Evolutionary conservation across 2,329 filamentous ascomycete species (phyloP), one percentile per base, ranked within the genome.

Genomic region (Zasmidium angulare): DNA sequence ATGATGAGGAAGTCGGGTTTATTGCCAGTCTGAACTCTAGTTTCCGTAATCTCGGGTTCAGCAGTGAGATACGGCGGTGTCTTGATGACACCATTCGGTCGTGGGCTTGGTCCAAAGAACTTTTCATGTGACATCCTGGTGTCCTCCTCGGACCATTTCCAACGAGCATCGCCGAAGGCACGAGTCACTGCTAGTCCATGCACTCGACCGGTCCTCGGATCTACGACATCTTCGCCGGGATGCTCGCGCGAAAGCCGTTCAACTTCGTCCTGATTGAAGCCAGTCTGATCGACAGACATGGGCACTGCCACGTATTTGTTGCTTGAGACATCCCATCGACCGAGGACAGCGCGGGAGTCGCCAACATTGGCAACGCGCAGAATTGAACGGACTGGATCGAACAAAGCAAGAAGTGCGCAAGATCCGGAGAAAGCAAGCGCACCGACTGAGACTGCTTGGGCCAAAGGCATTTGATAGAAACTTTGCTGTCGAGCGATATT

Each of bases 31-130:
- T 81, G 73, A 4, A 89, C 74, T 29, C 75, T 73, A 0, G 80
- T 83, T 2, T 82, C 85, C 1, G 81, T 86, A 23, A 90, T 77
- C 29, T 86, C 85, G 0, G 88, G 88, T 67, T 86, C 81, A 0
- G 87, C 87, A 0, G 84, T 89, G 65, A 90, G 73, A 20, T 90
- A 90, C 0, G 88, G 88, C 2, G 86, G 87, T 0, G 85, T 83
- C 53, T 77, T 71, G 68, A 65, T 67, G 58, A 64, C 72, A 17
- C 66, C 71, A 14, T 77, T 74, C 1, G 82, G 80, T 0, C 78
- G 73, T 0, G 78, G 78, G 1, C 59, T 48, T n/a, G 79, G 78
- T 49, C 81, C 83, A 69, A 77, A 83, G 72, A 79, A 85, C 53
- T 78, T 77, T 58, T 71, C 68, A 62, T 78, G 76, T 19, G 80